Evolutionary conservation across 2,329 filamentous ascomycete genomes (phyloP).

Genomic region (Colletotrichum lindemuthianum): DNA sequence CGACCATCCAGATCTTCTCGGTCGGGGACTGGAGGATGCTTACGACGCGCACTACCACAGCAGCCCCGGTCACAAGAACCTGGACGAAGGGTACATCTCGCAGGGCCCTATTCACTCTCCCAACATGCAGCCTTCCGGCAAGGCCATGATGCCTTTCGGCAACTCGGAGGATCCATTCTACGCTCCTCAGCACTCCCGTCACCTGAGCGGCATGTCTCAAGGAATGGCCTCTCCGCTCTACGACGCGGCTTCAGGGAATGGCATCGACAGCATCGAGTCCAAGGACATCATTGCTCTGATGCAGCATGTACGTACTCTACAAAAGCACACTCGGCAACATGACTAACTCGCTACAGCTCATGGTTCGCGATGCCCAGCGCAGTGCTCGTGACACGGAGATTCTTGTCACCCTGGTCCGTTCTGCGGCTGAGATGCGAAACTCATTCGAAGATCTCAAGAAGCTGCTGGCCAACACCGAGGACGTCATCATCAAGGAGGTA

Average conservation of each 20-base stretch:
- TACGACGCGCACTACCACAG: slow-evolving; percentile 61
- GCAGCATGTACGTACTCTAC: slow-evolving; percentile 77
- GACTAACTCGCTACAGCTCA: slow-evolving; percentile 67
- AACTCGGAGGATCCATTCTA: slow-evolving; percentile 76
- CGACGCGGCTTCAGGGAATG: slow-evolving; percentile 86
- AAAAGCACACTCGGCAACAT: background rate
- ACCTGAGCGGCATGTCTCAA: slow-evolving; percentile 90
- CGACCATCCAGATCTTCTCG: slow-evolving; percentile 63
- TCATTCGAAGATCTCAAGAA: slow-evolving; percentile 96
- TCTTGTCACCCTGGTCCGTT: slow-evolving; percentile 90
- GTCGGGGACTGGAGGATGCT: slow-evolving; percentile 48
- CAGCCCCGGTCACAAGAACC: slow-evolving; percentile 70
- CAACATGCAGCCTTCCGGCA: slow-evolving; percentile 63
- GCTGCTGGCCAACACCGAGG: slow-evolving; percentile 89
- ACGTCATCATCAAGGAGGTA: slow-evolving; percentile 86
- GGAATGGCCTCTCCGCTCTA: slow-evolving; percentile 91
- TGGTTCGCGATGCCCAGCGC: slow-evolving; percentile 94
- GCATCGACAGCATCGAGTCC: slow-evolving; percentile 91
- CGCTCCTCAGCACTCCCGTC: slow-evolving; percentile 67
- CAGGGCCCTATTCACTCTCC: slow-evolving; percentile 69
- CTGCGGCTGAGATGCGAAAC: slow-evolving; percentile 95
- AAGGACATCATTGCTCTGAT: slow-evolving; percentile 97
- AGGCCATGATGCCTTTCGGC: slow-evolving; percentile 53
- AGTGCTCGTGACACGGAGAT: slow-evolving; percentile 98
- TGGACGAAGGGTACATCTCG: slow-evolving; percentile 92